Conservation (phyloP, 176 grass and related monocot genomes). For the Raddia distichophylla region DNA sequence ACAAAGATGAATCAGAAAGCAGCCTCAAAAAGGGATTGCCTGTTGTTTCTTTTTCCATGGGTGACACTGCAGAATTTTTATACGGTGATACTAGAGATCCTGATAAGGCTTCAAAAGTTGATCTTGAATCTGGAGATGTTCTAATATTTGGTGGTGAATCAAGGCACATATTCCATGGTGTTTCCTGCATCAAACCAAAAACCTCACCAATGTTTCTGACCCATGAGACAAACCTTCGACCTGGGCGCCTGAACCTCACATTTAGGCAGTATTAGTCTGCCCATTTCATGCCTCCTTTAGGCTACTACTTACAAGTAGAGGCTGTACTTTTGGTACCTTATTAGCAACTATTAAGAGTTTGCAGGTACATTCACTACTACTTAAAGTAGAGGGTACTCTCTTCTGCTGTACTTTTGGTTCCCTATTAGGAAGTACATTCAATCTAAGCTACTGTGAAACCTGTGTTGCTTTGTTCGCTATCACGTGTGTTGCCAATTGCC, state of each 20-base stretch:
- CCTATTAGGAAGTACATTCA: not conserved
- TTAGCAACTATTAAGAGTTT: too few relatives aligned
- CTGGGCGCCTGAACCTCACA: slow-evolving; percentile 66
- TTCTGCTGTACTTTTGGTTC: not conserved
- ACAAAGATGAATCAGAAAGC: slow-evolving; percentile 51
- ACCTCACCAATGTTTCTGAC: slow-evolving; percentile 39
- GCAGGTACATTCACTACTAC: too few relatives aligned
- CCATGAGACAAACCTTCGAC: slow-evolving; percentile 47
- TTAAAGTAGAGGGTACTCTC: not conserved
- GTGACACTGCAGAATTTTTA: slow-evolving; percentile 60
- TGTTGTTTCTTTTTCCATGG: slow-evolving; percentile 64
- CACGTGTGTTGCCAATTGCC: not conserved
- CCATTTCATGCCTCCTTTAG: not conserved
- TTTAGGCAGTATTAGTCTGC: slow-evolving; percentile 46
- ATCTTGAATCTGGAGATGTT: slow-evolving; percentile 67
- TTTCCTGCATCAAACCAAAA: slow-evolving; percentile 34
- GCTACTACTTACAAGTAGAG: too few relatives aligned
- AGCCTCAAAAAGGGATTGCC: slow-evolving; percentile 51
- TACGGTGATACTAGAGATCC: slow-evolving; percentile 44
- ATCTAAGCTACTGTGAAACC: not conserved
- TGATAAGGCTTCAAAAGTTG: slow-evolving; percentile 40
- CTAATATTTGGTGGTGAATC: slow-evolving; percentile 63
- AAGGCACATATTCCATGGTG: slow-evolving; percentile 54
- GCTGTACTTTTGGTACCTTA: too few relatives aligned
- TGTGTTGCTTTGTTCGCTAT: not conserved